Evolutionary conservation across 169 alveolate genomes (phyloP), one percentile per base, ranked within the genome.

Genomic region (Plasmodium inui): DNA sequence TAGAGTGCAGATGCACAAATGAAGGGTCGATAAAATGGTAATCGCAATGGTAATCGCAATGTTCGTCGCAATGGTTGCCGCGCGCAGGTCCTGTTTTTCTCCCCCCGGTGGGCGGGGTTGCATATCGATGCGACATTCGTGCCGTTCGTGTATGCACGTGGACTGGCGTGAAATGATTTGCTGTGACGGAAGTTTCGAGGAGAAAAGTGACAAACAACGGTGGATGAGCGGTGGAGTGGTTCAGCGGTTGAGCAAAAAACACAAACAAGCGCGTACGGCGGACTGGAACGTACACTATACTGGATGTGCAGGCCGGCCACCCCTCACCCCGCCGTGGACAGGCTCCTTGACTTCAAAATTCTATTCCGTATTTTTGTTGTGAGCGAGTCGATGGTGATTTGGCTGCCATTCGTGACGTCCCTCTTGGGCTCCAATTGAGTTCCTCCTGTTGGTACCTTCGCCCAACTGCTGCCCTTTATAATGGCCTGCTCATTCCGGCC

Each of bases 311-410:
- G 39, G 39, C 39, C 3, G 39, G n/a, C 44, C 28, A 9, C 6
- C 39, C 74, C 37, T 53, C 80, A 73, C 39, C 83, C 26, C 57
- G 41, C 92, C 67, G 81, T 76, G 82, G 93, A 86, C 44, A 86
- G 55, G 44, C 93, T 86, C 80, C 86, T 74, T 32, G 93, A 86
- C 44, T 74, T 86, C 26, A 86, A 70, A 22, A 86, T 53, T 30
- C 93, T 10, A 41, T 86, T 86, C 44, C 80, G 55, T 86, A 86
- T 74, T 86, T 86, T 86, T 1, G 82, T 70, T 26, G 93, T 39
- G 30, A 86, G 61, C 17, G 85, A 85, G 17, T 85, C 85, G 37
- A 86, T 55, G 19, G 88, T 76, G 19, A 86, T 55, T 0, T 76
- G 39, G 17, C 34, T 30, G 10, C 28, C 57, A 32, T 74, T n/a